Conservation (phyloP, 1,139 yeast genomes). For the Yamadazyma atlantica region DNA sequence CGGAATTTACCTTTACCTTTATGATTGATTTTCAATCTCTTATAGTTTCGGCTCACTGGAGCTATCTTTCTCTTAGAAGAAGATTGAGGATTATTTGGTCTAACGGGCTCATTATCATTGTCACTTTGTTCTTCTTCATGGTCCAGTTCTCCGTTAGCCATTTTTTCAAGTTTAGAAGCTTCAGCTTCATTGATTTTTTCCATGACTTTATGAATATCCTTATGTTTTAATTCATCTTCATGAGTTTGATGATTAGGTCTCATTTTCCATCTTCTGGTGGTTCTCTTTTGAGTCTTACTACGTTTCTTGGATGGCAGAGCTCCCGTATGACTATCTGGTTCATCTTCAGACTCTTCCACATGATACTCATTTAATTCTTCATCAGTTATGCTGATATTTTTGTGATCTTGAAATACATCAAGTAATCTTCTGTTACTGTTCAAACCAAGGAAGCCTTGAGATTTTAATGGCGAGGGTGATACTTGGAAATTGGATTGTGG, state of each 20-base stretch:
- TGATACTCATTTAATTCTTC: constrained; percentile 17
- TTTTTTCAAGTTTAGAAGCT: constrained; percentile 20
- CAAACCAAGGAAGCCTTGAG: constrained; percentile 26
- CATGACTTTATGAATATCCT: constrained; percentile 44
- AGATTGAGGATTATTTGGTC: constrained; percentile 6
- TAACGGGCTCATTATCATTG: constrained; percentile 21
- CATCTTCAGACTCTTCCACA: constrained; percentile 12
- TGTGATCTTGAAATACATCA: constrained; percentile 38
- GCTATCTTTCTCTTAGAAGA: constrained; percentile 24
- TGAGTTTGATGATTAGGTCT: constrained; percentile 35
- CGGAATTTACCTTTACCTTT: constrained; percentile 13
- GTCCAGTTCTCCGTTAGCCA: constrained; percentile 24
- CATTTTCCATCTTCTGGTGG: constrained; percentile 60
- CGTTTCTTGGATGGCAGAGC: constrained; percentile 19
- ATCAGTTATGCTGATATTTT: constrained; percentile 20
- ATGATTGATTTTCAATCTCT: constrained; percentile 45
- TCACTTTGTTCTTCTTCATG: constrained; percentile 17
- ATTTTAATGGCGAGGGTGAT: constrained; percentile 48
- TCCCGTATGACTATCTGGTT: constrained; percentile 9
- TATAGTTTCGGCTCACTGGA: constrained; percentile 41
- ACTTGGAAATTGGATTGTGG: constrained; percentile 28
- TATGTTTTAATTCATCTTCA: constrained; percentile 26
- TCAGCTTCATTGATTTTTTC: constrained; percentile 27
- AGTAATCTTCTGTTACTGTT: constrained; percentile 27
- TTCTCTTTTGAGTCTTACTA: constrained; percentile 57